Evolutionary conservation across 768 basidiomycete genomes (phyloP).

Genomic region (Pulveroboletus sp.): DNA sequence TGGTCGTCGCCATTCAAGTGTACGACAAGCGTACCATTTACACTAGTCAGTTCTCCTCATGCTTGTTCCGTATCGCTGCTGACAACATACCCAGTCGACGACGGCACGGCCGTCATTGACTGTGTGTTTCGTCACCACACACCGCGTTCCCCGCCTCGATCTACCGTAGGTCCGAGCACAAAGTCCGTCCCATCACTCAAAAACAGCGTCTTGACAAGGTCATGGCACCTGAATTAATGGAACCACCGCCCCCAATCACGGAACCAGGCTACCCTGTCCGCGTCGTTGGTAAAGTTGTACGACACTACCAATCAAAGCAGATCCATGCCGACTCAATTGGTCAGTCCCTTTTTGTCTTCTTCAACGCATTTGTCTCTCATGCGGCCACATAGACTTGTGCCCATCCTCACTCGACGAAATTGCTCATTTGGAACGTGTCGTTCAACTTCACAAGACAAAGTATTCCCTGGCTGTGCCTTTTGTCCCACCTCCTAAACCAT

Average conservation of each 20-base stretch:
- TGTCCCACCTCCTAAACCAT: constrained; percentile 30
- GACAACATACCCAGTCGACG: constrained; percentile 54
- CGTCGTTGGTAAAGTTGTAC: constrained; percentile 45
- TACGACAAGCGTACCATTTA: constrained; percentile 63
- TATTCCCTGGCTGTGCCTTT: constrained; percentile 53
- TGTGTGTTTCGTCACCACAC: constrained; percentile 45
- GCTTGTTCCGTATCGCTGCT: not conserved
- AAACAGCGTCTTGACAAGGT: constrained; percentile 12
- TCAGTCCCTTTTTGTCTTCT: constrained; percentile 25
- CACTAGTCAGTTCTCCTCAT: constrained; percentile 37
- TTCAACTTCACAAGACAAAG: constrained; percentile 46
- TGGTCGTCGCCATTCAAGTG: constrained; percentile 60
- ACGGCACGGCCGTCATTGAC: constrained; percentile 72
- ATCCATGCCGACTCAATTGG: constrained; percentile 51
- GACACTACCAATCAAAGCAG: constrained; percentile 41
- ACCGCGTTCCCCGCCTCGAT: constrained; percentile 8
- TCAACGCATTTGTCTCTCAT: not conserved
- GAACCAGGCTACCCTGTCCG: constrained; percentile 46
- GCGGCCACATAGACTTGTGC: constrained; percentile 38
- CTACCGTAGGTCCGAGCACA: constrained; percentile 1
- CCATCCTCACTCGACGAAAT: constrained; percentile 57
- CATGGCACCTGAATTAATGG: constrained; percentile 1
- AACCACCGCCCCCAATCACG: constrained; percentile 37
- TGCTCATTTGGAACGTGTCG: constrained; percentile 51
- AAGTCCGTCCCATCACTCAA: constrained; percentile 7